Evolutionary conservation across 2,329 filamentous ascomycete species (phyloP), one percentile per base, ranked within the genome.

Genomic region (Aspergillus tubingensis): DNA sequence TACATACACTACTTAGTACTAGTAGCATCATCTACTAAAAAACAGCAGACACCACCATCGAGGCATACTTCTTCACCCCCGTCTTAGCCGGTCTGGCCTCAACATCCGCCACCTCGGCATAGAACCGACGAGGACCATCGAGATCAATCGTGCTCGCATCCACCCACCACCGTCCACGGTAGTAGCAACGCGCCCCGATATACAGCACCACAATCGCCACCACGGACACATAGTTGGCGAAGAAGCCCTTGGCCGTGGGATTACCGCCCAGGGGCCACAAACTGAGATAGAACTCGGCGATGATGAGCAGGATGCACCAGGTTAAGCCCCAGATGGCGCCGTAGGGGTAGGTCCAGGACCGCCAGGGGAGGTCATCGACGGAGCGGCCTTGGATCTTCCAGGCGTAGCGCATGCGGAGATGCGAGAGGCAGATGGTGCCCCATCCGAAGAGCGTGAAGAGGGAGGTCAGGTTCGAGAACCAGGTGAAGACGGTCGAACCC

Each of bases 251-350:
- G 0, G 77, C 80, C 8, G 66, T 72, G 1, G 73, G 63, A 1
- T 60, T 49, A 0, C 67, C 71, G 1, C 65, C 70, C 2, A 83
- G 70, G 0, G 81, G 81, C 74, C 77, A 82, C 2, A 82, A 69
- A 3, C 76, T 70, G 1, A 83, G 76, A 62, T 83, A 83, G 65
- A 83, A 82, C 58, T 82, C 75, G 3, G 78, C 75, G 43, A 80
- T 71, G 60, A 82, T 76, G 32, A 83, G 74, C 13, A 81, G 53
- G 41, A 80, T 70, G 57, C 78, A 82, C 74, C 77, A 80, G 41
- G 66, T 61, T 32, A 82, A 71, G 2, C 78, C 80, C 74, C 76
- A 83, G 68, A 70, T 80, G 0, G 79, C 74, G 1, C 73, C 76
- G 50, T 73, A 77, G 0, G 81, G 81, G 64, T 73, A 82, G 1